Evolutionary conservation across 371 early-diverging fungal genomes (phyloP), one percentile per base, ranked within the genome.

Genomic region (Mortierella sp.): DNA sequence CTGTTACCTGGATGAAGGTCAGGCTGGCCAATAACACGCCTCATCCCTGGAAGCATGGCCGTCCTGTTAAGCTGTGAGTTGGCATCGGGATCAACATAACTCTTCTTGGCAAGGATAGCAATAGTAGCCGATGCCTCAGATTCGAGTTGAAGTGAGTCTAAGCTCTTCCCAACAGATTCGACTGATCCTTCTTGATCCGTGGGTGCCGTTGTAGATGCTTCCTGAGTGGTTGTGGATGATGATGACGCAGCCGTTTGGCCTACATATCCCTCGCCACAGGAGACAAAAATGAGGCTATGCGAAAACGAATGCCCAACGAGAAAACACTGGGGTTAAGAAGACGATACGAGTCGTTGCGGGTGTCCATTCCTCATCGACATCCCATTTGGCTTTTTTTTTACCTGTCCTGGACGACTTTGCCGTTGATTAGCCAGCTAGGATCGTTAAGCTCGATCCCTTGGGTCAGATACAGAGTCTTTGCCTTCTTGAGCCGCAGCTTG

Each of bases 1-100:
- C 8, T 14, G 47, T 53, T 72, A 59, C 87, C 87, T 30, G 82
- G 81, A 61, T 86, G 86, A 24, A 87, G 74, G 60, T 87, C 87
- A 0, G 87, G 86, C 67, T 84, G 83, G 19, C 87, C 87, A 21
- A 82, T 59, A 23, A 78, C 82, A 42, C 64, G 58, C 8, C 65
- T 54, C 71, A 84, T 72, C 26, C 82, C 81, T 8, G 72, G 71
- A 2, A 85, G 49, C 50, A 53, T 69, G 19, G 80, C 72, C 1
- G 80, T 79, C n/a, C 54, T 51, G 50, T 82, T 61, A 23, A 84
- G 73, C 34, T 84, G 85, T 1, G 54, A 31, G 16, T 80, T 58
- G 6, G 83, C 84, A 2, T 76, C 76, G n/a, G 73, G 65, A 18
- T 84, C 83, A n/a, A 84, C 76, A 51, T 45, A 59, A 9, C 82